Evolutionary conservation across 352 stramenopile species (phyloP), one percentile per base, ranked within the genome.

Genomic region (Chrysophaeum taylorii): DNA sequence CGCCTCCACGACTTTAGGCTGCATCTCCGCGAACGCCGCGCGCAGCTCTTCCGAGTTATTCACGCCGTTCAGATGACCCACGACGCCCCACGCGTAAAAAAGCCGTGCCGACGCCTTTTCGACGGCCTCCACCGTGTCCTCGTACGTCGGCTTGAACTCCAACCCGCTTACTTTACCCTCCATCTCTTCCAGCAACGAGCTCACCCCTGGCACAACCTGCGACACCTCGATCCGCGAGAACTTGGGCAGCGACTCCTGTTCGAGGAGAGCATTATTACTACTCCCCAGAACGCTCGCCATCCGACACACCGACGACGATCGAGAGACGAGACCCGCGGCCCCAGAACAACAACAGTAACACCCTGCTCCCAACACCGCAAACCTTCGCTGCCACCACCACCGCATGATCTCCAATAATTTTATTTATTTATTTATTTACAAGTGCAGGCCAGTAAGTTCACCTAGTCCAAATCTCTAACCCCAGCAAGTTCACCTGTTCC

Each of bases 51-150:
- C 88, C 53, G 85, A 93, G 81, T 98, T 97, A 76, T 94, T 92
- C 31, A 98, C 93, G 54, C 91, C 95, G 78, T 96, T 96, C 50
- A 98, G 85, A 81, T 98, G 94, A 35, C 87, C 85, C 29, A 97
- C 92, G 23, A 98, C 81, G 23, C 92, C 92, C 94, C 93, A 98
- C 48, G 91, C 84, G 70, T 91, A 95, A 5, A 83, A 85, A 27
- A 98, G 77, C 38, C 88, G 85, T 69, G 94, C 89, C 45, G 92
- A 86, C 70, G 96, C 89, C 33, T 87, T 78, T 78, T 98, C 92
- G 25, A 97, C 73, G 33, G 87, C 84, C 16, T 96, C 89, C 9
- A 98, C 82, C 0, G 97, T 84, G 27, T 92, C 83, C 0, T 79
- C 74, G 78, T 92, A 97, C 23, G 89, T 73, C 4, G 76, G 41